Conservation (phyloP, 495 filamentous ascomycete species). For the Cercophora scortea region DNA sequence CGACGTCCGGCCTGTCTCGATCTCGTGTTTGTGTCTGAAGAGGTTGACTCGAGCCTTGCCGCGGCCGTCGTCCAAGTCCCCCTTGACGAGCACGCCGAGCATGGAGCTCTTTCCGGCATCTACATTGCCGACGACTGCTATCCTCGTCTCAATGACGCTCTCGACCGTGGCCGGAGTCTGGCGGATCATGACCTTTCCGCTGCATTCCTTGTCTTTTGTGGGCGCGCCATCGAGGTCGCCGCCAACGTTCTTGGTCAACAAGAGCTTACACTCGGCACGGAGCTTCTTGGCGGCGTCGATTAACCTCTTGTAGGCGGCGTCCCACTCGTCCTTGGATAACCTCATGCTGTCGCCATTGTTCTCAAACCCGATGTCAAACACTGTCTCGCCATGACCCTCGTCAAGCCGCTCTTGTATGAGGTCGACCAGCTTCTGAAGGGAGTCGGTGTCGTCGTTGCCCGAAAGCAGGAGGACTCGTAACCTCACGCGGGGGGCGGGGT, state of each 20-base stretch:
- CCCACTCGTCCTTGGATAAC: conserved; percentile 72
- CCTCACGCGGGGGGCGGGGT: conserved; percentile 57
- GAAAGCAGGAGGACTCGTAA: conserved; percentile 74
- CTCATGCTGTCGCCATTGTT: conserved; percentile 88
- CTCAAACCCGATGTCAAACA: conserved; percentile 91
- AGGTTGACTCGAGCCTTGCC: conserved; percentile 93
- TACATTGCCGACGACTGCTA: conserved; percentile 96
- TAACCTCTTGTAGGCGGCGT: conserved; percentile 61
- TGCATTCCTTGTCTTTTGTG: conserved; percentile 61
- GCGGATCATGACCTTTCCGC: conserved; percentile 79
- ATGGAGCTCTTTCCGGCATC: conserved; percentile 97
- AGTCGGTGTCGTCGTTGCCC: conserved; percentile 46
- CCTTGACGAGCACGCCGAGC: conserved; percentile 94
- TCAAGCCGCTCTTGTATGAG: conserved; percentile 61
- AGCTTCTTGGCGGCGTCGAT: conserved; percentile 55
- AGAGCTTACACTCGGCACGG: conserved; percentile 65
- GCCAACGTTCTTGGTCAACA: conserved; percentile 84
- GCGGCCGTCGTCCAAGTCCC: conserved; percentile 87
- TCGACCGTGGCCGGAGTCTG: conserved; percentile 66
- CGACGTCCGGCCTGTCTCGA: conserved; percentile 89
- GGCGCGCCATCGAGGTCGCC: conserved; percentile 63
- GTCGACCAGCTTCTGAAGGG: conserved; percentile 47
- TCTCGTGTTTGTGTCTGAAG: conserved; percentile 95
- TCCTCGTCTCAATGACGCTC: conserved; percentile 88
- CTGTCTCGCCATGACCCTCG: conserved; percentile 82